Evolutionary conservation across 345 rosid genomes (phyloP).

Genomic region (Salix purpurea): DNA sequence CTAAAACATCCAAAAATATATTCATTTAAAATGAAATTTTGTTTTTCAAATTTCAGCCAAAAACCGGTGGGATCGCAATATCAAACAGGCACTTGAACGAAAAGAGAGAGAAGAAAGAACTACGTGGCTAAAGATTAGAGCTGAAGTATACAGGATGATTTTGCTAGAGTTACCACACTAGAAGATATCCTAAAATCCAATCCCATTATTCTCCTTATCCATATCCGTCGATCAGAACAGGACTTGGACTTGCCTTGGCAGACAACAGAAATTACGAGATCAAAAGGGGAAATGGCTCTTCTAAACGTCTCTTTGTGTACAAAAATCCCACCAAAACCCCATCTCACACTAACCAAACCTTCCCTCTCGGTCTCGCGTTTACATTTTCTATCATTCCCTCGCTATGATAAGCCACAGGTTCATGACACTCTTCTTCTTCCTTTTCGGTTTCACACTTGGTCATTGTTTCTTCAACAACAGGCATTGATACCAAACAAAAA

Average conservation of each 20-base stretch:
- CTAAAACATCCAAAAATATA: no score
- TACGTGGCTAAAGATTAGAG: background rate
- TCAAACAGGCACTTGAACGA: no score
- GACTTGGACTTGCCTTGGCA: background rate
- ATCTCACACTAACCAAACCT: slow-evolving; percentile 18
- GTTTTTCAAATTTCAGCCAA: no score
- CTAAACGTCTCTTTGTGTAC: slow-evolving; percentile 43
- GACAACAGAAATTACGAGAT: background rate
- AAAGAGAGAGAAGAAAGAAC: no score
- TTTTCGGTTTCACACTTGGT: background rate
- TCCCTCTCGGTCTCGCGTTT: slow-evolving; percentile 8
- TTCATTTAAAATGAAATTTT: no score
- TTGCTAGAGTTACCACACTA: background rate
- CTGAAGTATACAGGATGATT: background rate
- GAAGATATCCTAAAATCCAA: background rate
- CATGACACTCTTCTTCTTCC: background rate
- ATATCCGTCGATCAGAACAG: background rate
- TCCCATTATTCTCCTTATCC: slow-evolving; percentile 4
- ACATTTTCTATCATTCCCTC: slow-evolving; percentile 9
- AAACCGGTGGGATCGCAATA: no score
- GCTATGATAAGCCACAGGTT: slow-evolving; percentile 22
- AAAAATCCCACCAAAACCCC: slow-evolving; percentile 32
- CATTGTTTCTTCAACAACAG: background rate
- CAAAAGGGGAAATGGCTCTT: slow-evolving; percentile 36
- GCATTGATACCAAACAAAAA: slow-evolving; percentile 15